Percentiles rank a stretch among this genome's conserved stretches.
Conservation (phyloP, 768 basidiomycete genomes). For the Podaxis sp. region DNA sequence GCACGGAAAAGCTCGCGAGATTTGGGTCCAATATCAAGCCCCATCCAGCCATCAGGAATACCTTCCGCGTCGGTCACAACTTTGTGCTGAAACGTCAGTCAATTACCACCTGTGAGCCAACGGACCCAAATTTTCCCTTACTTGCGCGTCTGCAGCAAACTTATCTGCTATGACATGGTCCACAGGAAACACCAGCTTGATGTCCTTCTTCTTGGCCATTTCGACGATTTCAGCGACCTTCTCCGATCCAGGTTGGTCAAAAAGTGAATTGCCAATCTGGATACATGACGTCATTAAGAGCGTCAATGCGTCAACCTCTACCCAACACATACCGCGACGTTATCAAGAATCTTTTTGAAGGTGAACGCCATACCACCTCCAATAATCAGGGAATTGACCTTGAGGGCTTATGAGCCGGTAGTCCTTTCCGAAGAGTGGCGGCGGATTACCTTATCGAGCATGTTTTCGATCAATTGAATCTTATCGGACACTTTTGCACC, state of each 20-base stretch:
- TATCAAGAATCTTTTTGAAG: conserved; percentile 92
- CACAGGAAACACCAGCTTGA: conserved; percentile 93
- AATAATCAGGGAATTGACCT: conserved; percentile 96
- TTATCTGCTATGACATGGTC: conserved; percentile 96
- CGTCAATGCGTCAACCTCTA: conserved; percentile 5
- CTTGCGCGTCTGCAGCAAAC: conserved; percentile 89
- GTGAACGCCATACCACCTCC: conserved; percentile 99
- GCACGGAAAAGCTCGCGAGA: conserved; percentile 76
- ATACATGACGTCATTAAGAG: conserved; percentile 23
- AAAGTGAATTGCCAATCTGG: conserved; percentile 94
- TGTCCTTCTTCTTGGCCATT: conserved; percentile 89
- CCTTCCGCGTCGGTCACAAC: conserved; percentile 79
- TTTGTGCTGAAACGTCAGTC: conserved; percentile 48
- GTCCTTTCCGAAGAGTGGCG: background rate
- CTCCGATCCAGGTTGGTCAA: conserved; percentile 83
- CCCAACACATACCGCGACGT: conserved; percentile 55
- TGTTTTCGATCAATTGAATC: conserved; percentile 97
- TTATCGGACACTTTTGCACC: conserved; percentile 99
- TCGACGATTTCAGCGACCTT: conserved; percentile 83
- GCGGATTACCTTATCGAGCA: conserved; percentile 85
- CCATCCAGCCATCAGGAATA: conserved; percentile 93
- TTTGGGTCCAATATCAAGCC: conserved; percentile 89
- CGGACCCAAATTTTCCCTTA: conserved; percentile 28
- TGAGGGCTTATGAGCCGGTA: background rate
- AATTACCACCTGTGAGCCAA: background rate